These are phyloP conservation scores for Mrakia gelida DNA, from an alignment of 768 basidiomycete genomes.

Conservation along the genomic window DNA sequence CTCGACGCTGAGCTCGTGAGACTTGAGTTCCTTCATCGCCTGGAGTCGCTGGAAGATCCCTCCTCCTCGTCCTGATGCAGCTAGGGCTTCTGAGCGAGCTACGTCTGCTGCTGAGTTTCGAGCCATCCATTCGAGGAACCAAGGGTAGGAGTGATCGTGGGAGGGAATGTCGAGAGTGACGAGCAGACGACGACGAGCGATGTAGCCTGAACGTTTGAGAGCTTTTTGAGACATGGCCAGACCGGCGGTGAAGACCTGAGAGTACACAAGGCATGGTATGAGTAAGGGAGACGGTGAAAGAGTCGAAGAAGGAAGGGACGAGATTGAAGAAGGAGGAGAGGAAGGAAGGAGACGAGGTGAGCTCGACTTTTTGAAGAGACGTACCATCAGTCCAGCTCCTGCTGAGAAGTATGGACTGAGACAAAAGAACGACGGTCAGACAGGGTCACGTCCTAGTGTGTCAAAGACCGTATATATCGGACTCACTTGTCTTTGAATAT, in stretches of 20 bases:
- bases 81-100: background rate
- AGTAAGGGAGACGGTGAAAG: too few relatives aligned
- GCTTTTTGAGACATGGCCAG: slow-evolving; percentile 70
- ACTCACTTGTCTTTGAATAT: slow-evolving; percentile 12
- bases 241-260: slow-evolving; percentile 83
- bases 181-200: slow-evolving; percentile 81
- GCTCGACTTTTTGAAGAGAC: slow-evolving; percentile 28
- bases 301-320: background rate
- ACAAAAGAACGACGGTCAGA: background rate
- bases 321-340: background rate
- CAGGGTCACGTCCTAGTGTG: too few relatives aligned
- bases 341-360: background rate
- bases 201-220: slow-evolving; percentile 61
- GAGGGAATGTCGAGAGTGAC: slow-evolving; percentile 95
- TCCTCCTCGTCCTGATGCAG: background rate
- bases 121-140: slow-evolving; percentile 97
- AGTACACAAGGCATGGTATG: background rate
- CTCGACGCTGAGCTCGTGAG: slow-evolving; percentile 92
- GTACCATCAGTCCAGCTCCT: slow-evolving; percentile 94
- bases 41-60: background rate
- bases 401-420: slow-evolving; percentile 93
- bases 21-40: slow-evolving; percentile 46
- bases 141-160: slow-evolving; percentile 89
- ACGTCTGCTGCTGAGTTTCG: slow-evolving; percentile 49
- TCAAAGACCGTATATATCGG: background rate